Conservation (phyloP, 1,284 basidiomycete genomes). For the Cutaneotrichosporon cutaneum region DNA sequence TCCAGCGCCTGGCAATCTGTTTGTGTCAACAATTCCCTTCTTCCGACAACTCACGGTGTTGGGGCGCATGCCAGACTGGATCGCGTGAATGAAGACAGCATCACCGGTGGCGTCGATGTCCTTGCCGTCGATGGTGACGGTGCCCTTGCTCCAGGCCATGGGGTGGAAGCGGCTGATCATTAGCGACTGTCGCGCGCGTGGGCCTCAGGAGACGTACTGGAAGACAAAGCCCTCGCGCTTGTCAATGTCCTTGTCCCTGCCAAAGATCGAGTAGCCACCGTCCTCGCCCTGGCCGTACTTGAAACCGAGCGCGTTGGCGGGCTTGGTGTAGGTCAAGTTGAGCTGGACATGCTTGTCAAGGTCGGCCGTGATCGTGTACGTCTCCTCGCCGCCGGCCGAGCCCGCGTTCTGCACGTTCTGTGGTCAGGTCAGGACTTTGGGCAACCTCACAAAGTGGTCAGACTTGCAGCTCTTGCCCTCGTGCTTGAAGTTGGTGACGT, state of each 20-base stretch:
- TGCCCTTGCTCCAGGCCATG: conserved; percentile 64
- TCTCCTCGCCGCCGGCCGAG: conserved; percentile 62
- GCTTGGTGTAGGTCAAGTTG: conserved; percentile 69
- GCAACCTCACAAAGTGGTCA: conserved; percentile 71
- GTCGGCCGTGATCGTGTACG: conserved; percentile 77
- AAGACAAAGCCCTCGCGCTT: conserved; percentile 82
- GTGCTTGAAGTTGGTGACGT: conserved; percentile 73
- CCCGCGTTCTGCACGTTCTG: conserved; percentile 66
- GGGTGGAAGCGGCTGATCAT: conserved; percentile 75
- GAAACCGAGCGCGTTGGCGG: conserved; percentile 74
- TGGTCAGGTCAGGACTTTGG: not conserved
- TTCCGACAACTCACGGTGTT: conserved; percentile 67
- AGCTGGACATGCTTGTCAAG: conserved; percentile 78
- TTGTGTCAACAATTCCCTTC: not conserved
- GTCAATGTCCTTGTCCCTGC: conserved; percentile 58
- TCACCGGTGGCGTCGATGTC: conserved; percentile 67
- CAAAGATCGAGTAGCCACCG: conserved; percentile 91
- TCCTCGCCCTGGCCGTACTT: conserved; percentile 85
- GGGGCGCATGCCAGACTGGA: conserved; percentile 92
- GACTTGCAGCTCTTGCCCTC: conserved; percentile 88
- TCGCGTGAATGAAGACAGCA: conserved; percentile 94
- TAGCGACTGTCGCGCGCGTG: not conserved
- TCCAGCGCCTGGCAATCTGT: conserved; percentile 82
- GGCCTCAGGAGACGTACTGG: conserved; percentile 56
- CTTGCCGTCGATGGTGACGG: conserved; percentile 69